Evolutionary conservation across 805 yeast genomes (phyloP).

Genomic region (Jamesozyma jinghongensis): DNA sequence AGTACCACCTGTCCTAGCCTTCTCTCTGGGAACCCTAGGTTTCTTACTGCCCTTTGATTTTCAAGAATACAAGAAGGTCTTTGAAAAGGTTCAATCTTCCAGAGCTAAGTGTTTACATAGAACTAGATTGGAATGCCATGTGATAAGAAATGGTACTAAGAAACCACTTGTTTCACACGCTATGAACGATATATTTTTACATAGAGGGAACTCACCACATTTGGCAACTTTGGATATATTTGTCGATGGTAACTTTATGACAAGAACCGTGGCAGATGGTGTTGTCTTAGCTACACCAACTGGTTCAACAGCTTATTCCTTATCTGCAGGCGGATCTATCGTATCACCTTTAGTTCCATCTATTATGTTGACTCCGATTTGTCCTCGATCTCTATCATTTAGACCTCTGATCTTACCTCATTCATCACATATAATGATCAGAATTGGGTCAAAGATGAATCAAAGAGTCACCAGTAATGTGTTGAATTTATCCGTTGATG

Average conservation of each 20-base stretch:
- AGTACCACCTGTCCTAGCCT: conserved; percentile 85
- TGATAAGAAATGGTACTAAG: conserved; percentile 32
- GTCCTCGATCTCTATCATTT: conserved; percentile 86
- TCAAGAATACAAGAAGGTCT: conserved; percentile 47
- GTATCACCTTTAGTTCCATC: conserved; percentile 84
- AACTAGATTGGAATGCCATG: conserved; percentile 69
- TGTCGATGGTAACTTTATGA: conserved; percentile 74
- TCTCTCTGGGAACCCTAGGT: conserved; percentile 86
- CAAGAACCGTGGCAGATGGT: conserved; percentile 91
- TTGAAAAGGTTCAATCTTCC: conserved; percentile 55
- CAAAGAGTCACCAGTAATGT: conserved; percentile 30
- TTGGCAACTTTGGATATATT: conserved; percentile 75
- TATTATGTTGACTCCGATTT: conserved; percentile 76
- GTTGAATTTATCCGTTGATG: conserved; percentile 71
- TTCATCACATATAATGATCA: conserved; percentile 60
- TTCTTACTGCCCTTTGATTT: conserved; percentile 83
- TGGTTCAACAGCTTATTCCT: conserved; percentile 88
- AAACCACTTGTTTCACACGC: conserved; percentile 41
- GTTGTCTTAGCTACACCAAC: conserved; percentile 81
- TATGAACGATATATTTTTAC: conserved; percentile 85
- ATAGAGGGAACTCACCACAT: conserved; percentile 83
- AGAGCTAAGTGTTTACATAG: conserved; percentile 68
- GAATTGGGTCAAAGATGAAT: conserved; percentile 42
- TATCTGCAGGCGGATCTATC: conserved; percentile 86
- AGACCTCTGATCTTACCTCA: conserved; percentile 80